Evolutionary conservation across 257 asterid genomes (phyloP), one percentile per base, ranked within the genome.

Genomic region (Petunia secreta): DNA sequence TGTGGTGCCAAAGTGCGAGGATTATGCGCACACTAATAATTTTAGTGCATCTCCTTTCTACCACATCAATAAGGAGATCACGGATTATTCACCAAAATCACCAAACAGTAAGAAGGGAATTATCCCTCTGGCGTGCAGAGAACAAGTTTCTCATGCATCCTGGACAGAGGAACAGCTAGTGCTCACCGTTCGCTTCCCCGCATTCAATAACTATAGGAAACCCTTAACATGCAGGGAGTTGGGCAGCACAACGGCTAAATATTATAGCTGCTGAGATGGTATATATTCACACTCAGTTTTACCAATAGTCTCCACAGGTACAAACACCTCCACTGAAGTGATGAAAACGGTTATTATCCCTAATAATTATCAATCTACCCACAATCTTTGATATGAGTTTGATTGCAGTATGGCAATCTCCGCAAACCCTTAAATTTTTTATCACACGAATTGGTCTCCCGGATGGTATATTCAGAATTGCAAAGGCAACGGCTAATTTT

Each of bases 231-330:
- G 9, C 63, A 2, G 10, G 41, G 69, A 77, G 57, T 11, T 2
- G 59, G 58, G 34, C 25, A 63, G 15, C 43, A 48, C 6, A 78
- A 65, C 58, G 60, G 74, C 60, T 40, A 60, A 77, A 16, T 50
- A 78, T n/a, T 14, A 62, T 39, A 4, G 66, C 14, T 0, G 43
- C 55, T 60, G 8, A 77, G 10, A 41, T 62, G 16, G 59, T 62
- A 40, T 9, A 62, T 36, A 34, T 60, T 63, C 73, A 46, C 59
- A n/a, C 65, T 48, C 59, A 46, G 34, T 46, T 57, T 85, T 86
- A 96, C 97, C 99, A 96, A 79, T 96, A 96, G 83, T 95, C 97
- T 57, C 97, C 97, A 87, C 99, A 95, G 81, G 93, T 90, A 79
- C 99, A 95, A n/a, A 71, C 81, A 39, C 98, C 99, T 43, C 81